Conservation (phyloP, 176 grass and related monocot genomes). For the Aegilops sharonensis region DNA sequence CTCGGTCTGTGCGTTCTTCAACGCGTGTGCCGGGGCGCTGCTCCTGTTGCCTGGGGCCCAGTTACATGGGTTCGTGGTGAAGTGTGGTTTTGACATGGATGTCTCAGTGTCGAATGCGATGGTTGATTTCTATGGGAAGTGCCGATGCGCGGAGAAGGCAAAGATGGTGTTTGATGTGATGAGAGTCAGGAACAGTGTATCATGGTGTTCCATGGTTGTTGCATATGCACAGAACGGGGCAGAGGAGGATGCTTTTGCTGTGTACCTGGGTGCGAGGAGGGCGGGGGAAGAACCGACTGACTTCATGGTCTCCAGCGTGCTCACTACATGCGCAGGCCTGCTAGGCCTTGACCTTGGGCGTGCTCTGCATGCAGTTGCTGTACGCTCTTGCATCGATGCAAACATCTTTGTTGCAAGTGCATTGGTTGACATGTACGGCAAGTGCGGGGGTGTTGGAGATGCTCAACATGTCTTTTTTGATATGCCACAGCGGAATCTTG, state of each 20-base stretch:
- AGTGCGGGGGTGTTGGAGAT: slow-evolving; percentile 60
- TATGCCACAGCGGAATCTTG: slow-evolving; percentile 60
- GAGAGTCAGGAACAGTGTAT: slow-evolving; percentile 56
- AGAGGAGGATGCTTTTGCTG: slow-evolving; percentile 70
- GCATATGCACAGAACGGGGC: slow-evolving; percentile 56
- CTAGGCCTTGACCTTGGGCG: slow-evolving; percentile 70
- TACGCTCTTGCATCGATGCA: slow-evolving; percentile 50
- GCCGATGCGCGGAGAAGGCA: slow-evolving; percentile 38
- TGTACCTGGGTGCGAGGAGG: slow-evolving; percentile 57
- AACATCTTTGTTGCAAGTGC: slow-evolving; percentile 80
- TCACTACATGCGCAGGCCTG: slow-evolving; percentile 73
- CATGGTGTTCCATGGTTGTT: slow-evolving; percentile 75
- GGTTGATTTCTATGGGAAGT: slow-evolving; percentile 85
- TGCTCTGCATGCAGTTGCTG: slow-evolving; percentile 50
- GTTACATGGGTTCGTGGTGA: slow-evolving; percentile 57
- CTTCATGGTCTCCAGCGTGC: slow-evolving; percentile 71
- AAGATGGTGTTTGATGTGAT: slow-evolving; percentile 62
- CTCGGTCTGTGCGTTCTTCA: slow-evolving; percentile 75
- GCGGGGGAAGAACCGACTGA: slow-evolving; percentile 63
- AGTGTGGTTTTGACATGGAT: slow-evolving; percentile 40
- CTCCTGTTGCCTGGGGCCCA: slow-evolving; percentile 48
- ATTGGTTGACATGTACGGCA: slow-evolving; percentile 82
- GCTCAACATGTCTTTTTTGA: slow-evolving; percentile 49
- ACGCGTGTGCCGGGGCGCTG: slow-evolving; percentile 46
- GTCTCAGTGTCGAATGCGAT: slow-evolving; percentile 60